phyloP scores from a whole-genome alignment of 805 yeast species.

The Wickerhamiella allomyrinae region DNA sequence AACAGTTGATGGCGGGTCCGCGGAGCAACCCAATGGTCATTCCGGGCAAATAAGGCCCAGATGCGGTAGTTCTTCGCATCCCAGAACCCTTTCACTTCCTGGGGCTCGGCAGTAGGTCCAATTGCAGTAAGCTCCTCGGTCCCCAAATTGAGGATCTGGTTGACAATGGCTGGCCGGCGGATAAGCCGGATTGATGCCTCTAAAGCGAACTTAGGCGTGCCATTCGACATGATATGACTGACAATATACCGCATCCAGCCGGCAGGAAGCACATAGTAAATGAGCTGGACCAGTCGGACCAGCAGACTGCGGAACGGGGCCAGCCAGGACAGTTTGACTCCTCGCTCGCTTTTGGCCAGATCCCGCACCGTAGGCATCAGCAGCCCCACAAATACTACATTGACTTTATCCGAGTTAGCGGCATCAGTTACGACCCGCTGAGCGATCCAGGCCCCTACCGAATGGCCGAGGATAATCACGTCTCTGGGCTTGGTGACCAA shows the following conservation, averaged over 20 bases:
- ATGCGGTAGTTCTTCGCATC: conserved; percentile 28
- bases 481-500: conserved; percentile 21
- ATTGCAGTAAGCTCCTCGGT: conserved; percentile 44
- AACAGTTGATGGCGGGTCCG: conserved; percentile 34
- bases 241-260: not conserved
- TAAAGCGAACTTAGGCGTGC: conserved; percentile 3
- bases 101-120: conserved; percentile 26
- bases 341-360: conserved; percentile 35
- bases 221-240: not conserved
- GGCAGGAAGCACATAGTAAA: conserved; percentile 11
- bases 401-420: conserved; percentile 16
- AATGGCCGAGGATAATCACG: conserved; percentile 47
- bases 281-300: conserved; percentile 6
- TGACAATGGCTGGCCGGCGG: conserved; percentile 31
- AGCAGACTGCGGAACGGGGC: conserved; percentile 9
- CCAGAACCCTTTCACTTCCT: conserved; percentile 32
- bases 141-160: conserved; percentile 44
- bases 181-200: conserved; percentile 23
- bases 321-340: conserved; percentile 23
- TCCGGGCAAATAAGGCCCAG: conserved; percentile 46
- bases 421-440: conserved; percentile 35
- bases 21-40: conserved; percentile 53
- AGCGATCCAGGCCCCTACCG: conserved; percentile 52
- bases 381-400: conserved; percentile 38
- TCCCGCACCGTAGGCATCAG: conserved; percentile 59